phyloP scores from a whole-genome alignment of 306 rosid species.

The Ochetophila trinervis region DNA sequence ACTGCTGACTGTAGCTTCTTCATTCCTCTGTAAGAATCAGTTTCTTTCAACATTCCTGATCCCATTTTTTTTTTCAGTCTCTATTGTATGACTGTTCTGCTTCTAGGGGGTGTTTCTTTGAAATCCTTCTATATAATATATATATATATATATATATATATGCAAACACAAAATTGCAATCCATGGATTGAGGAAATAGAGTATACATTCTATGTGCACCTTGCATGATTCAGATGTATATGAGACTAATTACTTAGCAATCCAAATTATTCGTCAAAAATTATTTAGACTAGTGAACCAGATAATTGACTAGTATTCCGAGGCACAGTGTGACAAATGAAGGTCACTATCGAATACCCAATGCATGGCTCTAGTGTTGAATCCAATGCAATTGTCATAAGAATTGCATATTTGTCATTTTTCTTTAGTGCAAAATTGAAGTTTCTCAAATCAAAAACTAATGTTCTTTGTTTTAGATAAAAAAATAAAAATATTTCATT shows the following conservation, averaged over 20 bases:
- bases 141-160: neutral
- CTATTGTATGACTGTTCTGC: no score
- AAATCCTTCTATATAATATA: neutral
- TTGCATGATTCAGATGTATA: neutral
- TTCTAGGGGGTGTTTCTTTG: neutral
- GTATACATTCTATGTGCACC: neutral
- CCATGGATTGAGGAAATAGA: neutral
- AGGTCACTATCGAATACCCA: neutral
- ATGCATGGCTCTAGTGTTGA: neutral
- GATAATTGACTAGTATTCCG: neutral
- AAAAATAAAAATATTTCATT: no score
- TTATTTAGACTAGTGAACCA: neutral
- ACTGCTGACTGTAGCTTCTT: slow-evolving; percentile 23
- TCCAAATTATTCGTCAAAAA: neutral
- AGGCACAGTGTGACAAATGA: neutral
- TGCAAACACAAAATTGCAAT: neutral
- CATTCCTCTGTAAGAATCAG: slow-evolving; percentile 15
- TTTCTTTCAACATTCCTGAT: slow-evolving; percentile 23
- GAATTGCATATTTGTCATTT: neutral
- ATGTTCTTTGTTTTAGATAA: no score
- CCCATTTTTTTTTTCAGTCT: slow-evolving; percentile 6
- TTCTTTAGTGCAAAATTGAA: neutral
- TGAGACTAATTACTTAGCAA: neutral
- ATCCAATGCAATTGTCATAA: slow-evolving; percentile 26
- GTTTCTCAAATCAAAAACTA: neutral